A percentile compares a stretch with the other conserved stretches of the same genome.
These are phyloP conservation scores for sweet orange (Citrus sinensis) DNA, from an alignment of 345 rosid species.

Conservation along the genomic window DVS_A1.0 CM039163.1:47594001-47594500, in stretches of 20 bases:
- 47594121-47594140: conserved; percentile 93
- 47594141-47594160: conserved; percentile 63
- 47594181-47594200: conserved; percentile 94
- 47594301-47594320: conserved; percentile 84
- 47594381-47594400: conserved; percentile 86
- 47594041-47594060: conserved; percentile 90
- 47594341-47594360: conserved; percentile 76
- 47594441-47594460: conserved; percentile 78
- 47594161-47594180: conserved; percentile 73
- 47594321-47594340: conserved; percentile 95
- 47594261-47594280: conserved; percentile 77
- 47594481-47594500: conserved; percentile 61
- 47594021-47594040: conserved; percentile 80
- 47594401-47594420: conserved; percentile 98
- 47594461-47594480: conserved; percentile 91
- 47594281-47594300: conserved; percentile 79
- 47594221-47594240: conserved; percentile 95
- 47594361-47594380: conserved; percentile 85
- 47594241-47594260: conserved; percentile 88
- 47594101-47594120: conserved; percentile 67
- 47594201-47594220: conserved; percentile 87
- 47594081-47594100: conserved; percentile 70
- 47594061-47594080: conserved; percentile 74
- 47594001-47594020: conserved; percentile 80
- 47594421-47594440: conserved; percentile 87